phyloP scores from a whole-genome alignment of 2,329 filamentous ascomycete species.

The Aciculosporium take region DNA sequence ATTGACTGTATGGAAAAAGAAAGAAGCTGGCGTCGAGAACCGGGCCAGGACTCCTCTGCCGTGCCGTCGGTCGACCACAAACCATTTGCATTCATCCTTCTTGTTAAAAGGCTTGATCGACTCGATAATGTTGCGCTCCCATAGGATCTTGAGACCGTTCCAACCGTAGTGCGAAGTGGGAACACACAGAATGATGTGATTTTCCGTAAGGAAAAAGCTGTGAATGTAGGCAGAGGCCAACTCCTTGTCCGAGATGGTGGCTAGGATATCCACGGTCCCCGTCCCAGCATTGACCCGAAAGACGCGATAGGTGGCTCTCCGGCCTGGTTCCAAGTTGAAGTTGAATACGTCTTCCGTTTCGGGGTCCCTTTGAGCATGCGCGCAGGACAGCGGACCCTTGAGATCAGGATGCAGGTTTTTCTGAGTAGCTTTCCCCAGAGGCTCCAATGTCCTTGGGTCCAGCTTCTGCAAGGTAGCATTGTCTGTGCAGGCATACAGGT shows the following conservation, averaged over 20 bases:
- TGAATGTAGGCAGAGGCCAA: slow-evolving; percentile 60
- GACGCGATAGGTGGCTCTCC: slow-evolving; percentile 46
- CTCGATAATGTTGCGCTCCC: slow-evolving; percentile 53
- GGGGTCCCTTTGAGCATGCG: slow-evolving; percentile 60
- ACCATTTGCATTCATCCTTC: slow-evolving; percentile 48
- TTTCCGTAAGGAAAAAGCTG: slow-evolving; percentile 59
- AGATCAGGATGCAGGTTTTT: slow-evolving; percentile 50
- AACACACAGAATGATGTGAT: slow-evolving; percentile 59
- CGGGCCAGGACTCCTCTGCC: slow-evolving; percentile 52
- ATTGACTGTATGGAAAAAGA: slow-evolving; percentile 71
- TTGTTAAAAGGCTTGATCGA: slow-evolving; percentile 50
- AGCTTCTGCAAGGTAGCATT: slow-evolving; percentile 48
- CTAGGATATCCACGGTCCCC: slow-evolving; percentile 56
- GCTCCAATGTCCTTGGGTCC: slow-evolving; percentile 58
- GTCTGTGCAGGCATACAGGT: slow-evolving; percentile 16
- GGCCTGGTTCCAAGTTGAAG: slow-evolving; percentile 58
- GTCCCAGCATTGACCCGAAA: slow-evolving; percentile 50
- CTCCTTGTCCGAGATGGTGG: slow-evolving; percentile 40
- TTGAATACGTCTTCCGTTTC: slow-evolving; percentile 65
- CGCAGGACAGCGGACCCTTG: slow-evolving; percentile 50
- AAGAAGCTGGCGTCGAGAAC: slow-evolving; percentile 54
- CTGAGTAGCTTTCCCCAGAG: slow-evolving; percentile 50
- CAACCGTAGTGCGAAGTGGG: slow-evolving; percentile 49
- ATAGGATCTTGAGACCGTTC: slow-evolving; percentile 46
- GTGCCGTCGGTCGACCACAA: slow-evolving; percentile 53